Evolutionary conservation across 2,329 filamentous ascomycete genomes (phyloP).

Genomic region (Pseudocercospora cruenta): DNA sequence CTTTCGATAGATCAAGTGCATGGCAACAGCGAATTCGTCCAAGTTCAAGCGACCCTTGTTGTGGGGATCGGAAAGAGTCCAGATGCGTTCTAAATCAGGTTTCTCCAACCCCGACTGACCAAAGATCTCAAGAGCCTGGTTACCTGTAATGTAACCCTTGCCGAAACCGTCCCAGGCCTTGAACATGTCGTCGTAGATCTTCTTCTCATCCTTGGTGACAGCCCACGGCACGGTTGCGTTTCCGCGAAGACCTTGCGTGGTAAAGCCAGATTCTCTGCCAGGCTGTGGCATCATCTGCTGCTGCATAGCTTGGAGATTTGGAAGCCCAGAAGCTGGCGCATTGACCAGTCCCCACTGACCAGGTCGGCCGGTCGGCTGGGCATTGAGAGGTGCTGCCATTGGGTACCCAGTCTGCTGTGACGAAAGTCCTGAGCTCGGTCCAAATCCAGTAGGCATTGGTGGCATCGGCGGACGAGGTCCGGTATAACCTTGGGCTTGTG

Average conservation of each 20-base stretch:
- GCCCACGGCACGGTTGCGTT: constrained; percentile 98
- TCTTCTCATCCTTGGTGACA: constrained; percentile 98
- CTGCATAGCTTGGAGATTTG: constrained; percentile 90
- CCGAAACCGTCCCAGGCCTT: constrained; percentile 93
- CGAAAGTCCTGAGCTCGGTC: constrained; percentile 59
- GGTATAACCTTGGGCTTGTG: constrained; percentile 75
- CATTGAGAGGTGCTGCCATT: constrained; percentile 70
- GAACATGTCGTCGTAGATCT: constrained; percentile 92
- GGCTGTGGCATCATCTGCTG: constrained; percentile 97
- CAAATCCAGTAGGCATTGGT: constrained; percentile 77
- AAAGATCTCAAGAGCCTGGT: constrained; percentile 94
- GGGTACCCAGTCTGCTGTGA: constrained; percentile 69
- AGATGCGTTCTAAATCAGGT: constrained; percentile 85
- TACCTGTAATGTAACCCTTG: constrained; percentile 89
- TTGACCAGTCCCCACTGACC: constrained; percentile 99
- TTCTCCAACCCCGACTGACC: constrained; percentile 93
- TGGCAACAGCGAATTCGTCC: constrained; percentile 96
- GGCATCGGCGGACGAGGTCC: constrained; percentile 80
- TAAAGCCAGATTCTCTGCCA: constrained; percentile 85
- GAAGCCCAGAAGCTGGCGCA: constrained; percentile 82
- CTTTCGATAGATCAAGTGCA: constrained; percentile 98
- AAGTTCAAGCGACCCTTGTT: constrained; percentile 94
- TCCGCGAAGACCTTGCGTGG: constrained; percentile 82
- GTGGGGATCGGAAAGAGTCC: constrained; percentile 90
- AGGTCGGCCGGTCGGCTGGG: constrained; percentile 90